These are phyloP conservation scores for Durotheca rogersii DNA, from an alignment of 495 filamentous ascomycete species.

Conservation along the genomic window DNA sequence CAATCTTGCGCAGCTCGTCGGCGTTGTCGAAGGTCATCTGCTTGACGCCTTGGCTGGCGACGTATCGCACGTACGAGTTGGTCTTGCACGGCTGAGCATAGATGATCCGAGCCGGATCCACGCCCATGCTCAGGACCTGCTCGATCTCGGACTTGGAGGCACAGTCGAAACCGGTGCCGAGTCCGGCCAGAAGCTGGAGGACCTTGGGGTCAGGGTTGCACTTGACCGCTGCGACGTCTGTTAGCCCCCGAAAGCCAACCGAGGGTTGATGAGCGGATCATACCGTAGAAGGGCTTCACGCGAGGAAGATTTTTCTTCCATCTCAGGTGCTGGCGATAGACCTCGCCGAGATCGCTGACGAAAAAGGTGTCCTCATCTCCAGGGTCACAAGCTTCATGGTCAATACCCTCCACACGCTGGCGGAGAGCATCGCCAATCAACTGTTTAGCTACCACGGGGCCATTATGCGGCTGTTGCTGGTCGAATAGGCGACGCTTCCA, in stretches of 20 bases:
- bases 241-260: constrained; percentile 30
- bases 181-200: constrained; percentile 76
- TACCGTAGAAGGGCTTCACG: constrained; percentile 97
- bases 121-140: constrained; percentile 76
- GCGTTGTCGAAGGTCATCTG: constrained; percentile 99
- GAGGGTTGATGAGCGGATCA: constrained; percentile 25
- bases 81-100: constrained; percentile 99
- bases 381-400: constrained; percentile 80
- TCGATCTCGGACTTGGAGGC: constrained; percentile 97
- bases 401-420: constrained; percentile 74
- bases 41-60: constrained; percentile 78
- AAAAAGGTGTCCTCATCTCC: constrained; percentile 98
- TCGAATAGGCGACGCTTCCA: constrained; percentile 44
- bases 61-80: constrained; percentile 92
- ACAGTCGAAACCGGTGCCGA: constrained; percentile 97
- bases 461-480: constrained; percentile 38
- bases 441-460: constrained; percentile 47
- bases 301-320: constrained; percentile 94
- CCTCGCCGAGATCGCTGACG: constrained; percentile 95
- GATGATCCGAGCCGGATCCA: constrained; percentile 91
- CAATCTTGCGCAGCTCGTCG: constrained; percentile 97
- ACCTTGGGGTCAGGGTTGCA: constrained; percentile 94
- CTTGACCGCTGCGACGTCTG: constrained; percentile 73
- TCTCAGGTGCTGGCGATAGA: constrained; percentile 96
- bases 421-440: constrained; percentile 79